Evolutionary conservation across 345 rosid species (phyloP).

Genomic region (Cochlearia excelsa): DNA sequence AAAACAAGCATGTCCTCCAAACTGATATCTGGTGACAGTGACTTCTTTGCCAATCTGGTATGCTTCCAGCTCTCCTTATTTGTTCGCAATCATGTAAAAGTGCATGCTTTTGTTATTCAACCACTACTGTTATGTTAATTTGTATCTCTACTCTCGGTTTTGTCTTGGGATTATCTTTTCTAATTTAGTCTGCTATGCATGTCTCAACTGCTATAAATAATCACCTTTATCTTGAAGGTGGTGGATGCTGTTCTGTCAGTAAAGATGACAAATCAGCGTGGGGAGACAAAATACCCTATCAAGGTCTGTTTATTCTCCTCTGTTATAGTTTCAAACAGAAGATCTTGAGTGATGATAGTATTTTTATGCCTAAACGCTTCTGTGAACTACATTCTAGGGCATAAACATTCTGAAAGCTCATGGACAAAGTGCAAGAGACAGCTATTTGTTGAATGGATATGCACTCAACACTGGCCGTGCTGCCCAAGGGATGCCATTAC

Average conservation of each 20-base stretch:
- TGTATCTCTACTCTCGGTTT: neutral
- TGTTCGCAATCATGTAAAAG: conserved; percentile 5
- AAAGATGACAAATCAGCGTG: conserved; percentile 85
- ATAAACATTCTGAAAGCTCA: conserved; percentile 94
- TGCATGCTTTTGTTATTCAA: conserved; percentile 8
- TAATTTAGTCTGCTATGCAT: neutral
- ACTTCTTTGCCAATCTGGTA: conserved; percentile 95
- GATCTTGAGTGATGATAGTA: neutral
- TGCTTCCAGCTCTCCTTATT: conserved; percentile 16
- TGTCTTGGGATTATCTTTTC: neutral
- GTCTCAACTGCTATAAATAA: conserved; percentile 2
- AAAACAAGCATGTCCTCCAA: conserved; percentile 99
- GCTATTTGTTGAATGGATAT: conserved; percentile 86
- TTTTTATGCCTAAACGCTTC: neutral
- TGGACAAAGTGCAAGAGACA: conserved; percentile 88
- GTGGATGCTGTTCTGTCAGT: conserved; percentile 84
- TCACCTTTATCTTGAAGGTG: conserved; percentile 44
- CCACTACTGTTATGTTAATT: neutral
- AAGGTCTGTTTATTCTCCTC: conserved; percentile 52
- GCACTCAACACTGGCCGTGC: conserved; percentile 94
- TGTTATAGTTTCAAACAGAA: conserved; percentile 2
- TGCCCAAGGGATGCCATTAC: conserved; percentile 96
- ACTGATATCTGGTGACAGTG: conserved; percentile 84
- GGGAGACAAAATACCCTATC: conserved; percentile 89
- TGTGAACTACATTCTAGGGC: conserved; percentile 45